phyloP scores from a whole-genome alignment of 1,284 basidiomycete genomes.

The Caloboletus firmus region DNA sequence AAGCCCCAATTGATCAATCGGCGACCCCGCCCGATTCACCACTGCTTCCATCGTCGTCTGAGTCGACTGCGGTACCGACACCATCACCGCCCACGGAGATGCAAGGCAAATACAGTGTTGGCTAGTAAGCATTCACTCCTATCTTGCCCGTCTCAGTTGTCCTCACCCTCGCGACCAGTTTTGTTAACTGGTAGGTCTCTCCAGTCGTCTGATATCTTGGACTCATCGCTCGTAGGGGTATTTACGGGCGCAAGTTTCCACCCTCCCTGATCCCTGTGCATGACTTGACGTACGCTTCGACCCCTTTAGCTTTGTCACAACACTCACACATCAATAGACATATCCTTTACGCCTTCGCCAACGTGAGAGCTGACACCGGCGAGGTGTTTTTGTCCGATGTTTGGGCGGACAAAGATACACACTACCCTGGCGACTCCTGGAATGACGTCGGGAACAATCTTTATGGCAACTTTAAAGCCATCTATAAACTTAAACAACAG shows the following conservation, averaged over 20 bases:
- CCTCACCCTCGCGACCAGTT: conserved; percentile 42
- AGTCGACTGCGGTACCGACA: conserved; percentile 2
- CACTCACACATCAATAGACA: conserved; percentile 47
- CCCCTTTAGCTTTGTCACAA: background rate
- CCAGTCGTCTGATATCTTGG: background rate
- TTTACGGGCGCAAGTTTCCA: conserved; percentile 87
- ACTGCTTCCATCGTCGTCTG: conserved; percentile 8
- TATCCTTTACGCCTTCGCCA: conserved; percentile 88
- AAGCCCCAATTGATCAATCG: conserved; percentile 16
- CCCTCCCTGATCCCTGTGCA: conserved; percentile 78
- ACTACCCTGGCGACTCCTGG: conserved; percentile 87
- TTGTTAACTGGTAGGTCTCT: conserved; percentile 66
- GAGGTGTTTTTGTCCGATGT: conserved; percentile 86
- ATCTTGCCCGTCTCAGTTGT: conserved; percentile 4
- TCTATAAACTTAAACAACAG: conserved; percentile 86
- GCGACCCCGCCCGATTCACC: conserved; percentile 6
- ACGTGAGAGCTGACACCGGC: conserved; percentile 78
- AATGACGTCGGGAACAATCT: conserved; percentile 82
- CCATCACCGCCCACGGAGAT: conserved; percentile 22
- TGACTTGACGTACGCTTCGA: conserved; percentile 75
- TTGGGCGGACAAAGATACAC: conserved; percentile 93
- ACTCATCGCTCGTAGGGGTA: conserved; percentile 64
- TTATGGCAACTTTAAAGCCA: conserved; percentile 93
- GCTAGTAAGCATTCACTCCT: conserved; percentile 60
- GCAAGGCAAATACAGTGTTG: conserved; percentile 68